Evolutionary conservation across 225 moss, liverwort and hornwort genomes (phyloP).

Genomic region (Ulota crispa): DNA sequence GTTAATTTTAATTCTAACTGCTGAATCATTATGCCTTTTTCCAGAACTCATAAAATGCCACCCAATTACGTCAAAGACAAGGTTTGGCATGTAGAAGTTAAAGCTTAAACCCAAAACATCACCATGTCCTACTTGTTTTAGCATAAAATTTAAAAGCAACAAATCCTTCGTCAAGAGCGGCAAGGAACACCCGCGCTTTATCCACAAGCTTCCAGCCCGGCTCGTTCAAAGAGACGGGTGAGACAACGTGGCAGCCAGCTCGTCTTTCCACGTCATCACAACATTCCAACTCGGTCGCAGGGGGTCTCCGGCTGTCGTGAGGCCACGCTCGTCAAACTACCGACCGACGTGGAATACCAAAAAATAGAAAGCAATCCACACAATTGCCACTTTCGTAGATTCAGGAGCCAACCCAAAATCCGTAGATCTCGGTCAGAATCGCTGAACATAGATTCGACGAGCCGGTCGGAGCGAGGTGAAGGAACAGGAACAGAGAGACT

Average conservation of each 20-base stretch:
- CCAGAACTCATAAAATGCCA: too few relatives aligned
- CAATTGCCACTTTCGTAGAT: not conserved
- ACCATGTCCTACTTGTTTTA: too few relatives aligned
- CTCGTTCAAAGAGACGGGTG: not conserved
- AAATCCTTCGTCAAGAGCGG: not conserved
- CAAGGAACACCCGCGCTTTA: not conserved
- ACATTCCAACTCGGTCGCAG: too few relatives aligned
- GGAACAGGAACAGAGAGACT: not conserved
- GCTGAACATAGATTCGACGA: not conserved
- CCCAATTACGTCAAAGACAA: too few relatives aligned
- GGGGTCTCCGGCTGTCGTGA: not conserved
- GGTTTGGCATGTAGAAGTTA: too few relatives aligned
- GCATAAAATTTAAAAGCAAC: not conserved
- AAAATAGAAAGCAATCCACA: not conserved
- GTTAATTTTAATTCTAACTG: too few relatives aligned
- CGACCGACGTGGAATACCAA: not conserved
- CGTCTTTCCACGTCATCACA: not conserved
- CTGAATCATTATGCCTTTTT: too few relatives aligned
- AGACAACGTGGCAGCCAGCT: not conserved
- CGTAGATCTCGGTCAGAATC: not conserved
- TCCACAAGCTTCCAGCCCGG: not conserved
- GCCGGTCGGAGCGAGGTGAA: not conserved
- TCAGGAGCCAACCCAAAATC: accelerated
- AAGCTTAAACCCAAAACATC: not conserved
- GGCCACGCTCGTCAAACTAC: constrained; percentile 19